Percentiles rank a stretch among this genome's conserved stretches.
phyloP scores from a whole-genome alignment of 2,329 filamentous ascomycete species.

The Juglanconis oblonga region DNA sequence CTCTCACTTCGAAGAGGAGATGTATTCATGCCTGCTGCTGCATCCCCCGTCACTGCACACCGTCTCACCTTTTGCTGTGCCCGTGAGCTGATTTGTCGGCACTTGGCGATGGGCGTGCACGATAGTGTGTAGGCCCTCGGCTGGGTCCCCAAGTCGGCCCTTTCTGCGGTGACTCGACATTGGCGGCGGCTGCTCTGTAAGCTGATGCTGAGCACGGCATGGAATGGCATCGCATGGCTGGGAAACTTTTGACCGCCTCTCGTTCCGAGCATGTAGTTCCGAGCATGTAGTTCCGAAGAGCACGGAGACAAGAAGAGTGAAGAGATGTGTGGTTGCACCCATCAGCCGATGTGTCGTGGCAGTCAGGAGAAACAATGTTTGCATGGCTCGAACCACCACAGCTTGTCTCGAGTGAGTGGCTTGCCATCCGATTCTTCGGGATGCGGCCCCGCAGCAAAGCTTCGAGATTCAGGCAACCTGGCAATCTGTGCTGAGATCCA shows the following conservation, averaged over 20 bases:
- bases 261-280: too few relatives aligned
- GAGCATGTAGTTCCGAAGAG: neutral
- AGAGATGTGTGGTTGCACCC: neutral
- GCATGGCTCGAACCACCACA: neutral
- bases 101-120: neutral
- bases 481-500: neutral
- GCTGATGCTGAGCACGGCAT: slow-evolving; percentile 1
- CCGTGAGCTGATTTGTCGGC: neutral
- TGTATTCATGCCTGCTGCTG: neutral
- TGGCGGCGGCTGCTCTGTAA: slow-evolving; percentile 3
- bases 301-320: neutral
- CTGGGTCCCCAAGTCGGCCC: slow-evolving; percentile 1
- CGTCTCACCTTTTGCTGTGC: neutral
- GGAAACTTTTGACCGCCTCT: too few relatives aligned
- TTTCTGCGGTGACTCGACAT: slow-evolving; percentile 1
- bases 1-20: too few relatives aligned
- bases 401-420: neutral
- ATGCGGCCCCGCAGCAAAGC: neutral
- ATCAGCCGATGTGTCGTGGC: neutral
- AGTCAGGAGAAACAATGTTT: neutral
- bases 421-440: neutral
- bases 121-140: neutral
- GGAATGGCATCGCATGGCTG: neutral
- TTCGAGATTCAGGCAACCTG: neutral
- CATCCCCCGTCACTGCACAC: neutral